Evolutionary conservation across 352 stramenopile species (phyloP).

Genomic region (Phytophthora cryptogea): DNA sequence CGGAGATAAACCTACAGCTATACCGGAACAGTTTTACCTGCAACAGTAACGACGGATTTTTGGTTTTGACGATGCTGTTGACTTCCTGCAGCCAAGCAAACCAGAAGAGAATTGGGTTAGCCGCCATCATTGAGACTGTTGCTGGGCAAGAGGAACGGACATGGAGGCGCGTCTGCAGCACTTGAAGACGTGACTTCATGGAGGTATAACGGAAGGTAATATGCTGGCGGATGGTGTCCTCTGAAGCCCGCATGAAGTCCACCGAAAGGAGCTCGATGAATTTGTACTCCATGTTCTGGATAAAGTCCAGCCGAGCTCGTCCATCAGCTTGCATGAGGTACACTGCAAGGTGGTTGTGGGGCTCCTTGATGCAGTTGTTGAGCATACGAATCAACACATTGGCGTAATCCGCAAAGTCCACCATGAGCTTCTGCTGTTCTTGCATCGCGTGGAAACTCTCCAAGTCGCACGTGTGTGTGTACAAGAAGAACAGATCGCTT

Average conservation of each 20-base stretch:
- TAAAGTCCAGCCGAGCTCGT: slow-evolving; percentile 93
- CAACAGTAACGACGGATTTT: slow-evolving; percentile 93
- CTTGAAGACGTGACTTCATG: slow-evolving; percentile 91
- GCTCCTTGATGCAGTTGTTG: slow-evolving; percentile 96
- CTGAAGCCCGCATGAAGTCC: slow-evolving; percentile 88
- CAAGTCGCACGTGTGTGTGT: slow-evolving; percentile 89
- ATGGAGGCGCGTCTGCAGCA: slow-evolving; percentile 91
- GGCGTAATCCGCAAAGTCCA: slow-evolving; percentile 94
- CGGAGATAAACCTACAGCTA: background rate
- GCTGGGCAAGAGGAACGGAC: slow-evolving; percentile 32
- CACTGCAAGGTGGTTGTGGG: slow-evolving; percentile 92
- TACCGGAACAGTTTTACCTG: slow-evolving; percentile 60
- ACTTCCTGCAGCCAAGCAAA: slow-evolving; percentile 66
- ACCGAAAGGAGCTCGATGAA: slow-evolving; percentile 95
- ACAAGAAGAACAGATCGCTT: slow-evolving; percentile 94
- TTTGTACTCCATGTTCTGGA: slow-evolving; percentile 98
- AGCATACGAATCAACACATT: slow-evolving; percentile 95
- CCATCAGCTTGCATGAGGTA: slow-evolving; percentile 93
- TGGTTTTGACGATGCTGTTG: slow-evolving; percentile 95
- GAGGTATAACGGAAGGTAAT: slow-evolving; percentile 95
- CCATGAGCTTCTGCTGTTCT: slow-evolving; percentile 95
- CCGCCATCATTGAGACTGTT: background rate
- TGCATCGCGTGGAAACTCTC: slow-evolving; percentile 91
- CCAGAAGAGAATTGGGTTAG: slow-evolving; percentile 8
- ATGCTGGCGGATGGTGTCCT: slow-evolving; percentile 92